A percentile compares a stretch with the other conserved stretches of the same genome.
Evolutionary conservation across 2,329 filamentous ascomycete genomes (phyloP).

Genomic region (Dothideomycetidae sp.): DNA sequence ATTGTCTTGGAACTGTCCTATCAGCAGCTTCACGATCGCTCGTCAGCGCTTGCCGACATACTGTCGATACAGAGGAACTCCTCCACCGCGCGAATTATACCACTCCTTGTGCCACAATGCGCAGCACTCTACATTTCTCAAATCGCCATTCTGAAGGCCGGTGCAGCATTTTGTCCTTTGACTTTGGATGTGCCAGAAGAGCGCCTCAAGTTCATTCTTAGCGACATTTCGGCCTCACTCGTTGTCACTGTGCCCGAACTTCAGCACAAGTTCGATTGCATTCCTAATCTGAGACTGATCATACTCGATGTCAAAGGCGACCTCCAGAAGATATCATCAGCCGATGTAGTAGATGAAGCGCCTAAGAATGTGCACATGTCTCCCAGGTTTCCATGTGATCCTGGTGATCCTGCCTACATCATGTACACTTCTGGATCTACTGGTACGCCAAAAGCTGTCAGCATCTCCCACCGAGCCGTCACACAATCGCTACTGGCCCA

Average conservation of each 20-base stretch:
- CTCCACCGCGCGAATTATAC: constrained; percentile 41
- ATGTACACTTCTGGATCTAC: constrained; percentile 92
- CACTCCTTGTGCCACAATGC: constrained; percentile 64
- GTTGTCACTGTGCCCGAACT: constrained; percentile 49
- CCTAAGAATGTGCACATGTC: not conserved
- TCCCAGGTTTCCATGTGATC: not conserved
- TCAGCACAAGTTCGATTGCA: constrained; percentile 24
- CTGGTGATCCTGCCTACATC: constrained; percentile 56
- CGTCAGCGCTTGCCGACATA: constrained; percentile 41
- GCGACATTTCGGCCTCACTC: constrained; percentile 58
- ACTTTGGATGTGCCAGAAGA: constrained; percentile 65
- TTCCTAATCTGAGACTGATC: constrained; percentile 27
- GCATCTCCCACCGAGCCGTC: constrained; percentile 63
- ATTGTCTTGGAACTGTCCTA: constrained; percentile 43
- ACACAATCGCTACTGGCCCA: constrained; percentile 76
- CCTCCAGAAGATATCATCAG: not conserved
- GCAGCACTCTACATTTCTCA: constrained; percentile 64
- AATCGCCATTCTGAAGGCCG: constrained; percentile 64
- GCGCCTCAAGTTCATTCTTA: constrained; percentile 62
- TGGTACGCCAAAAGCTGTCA: constrained; percentile 76
- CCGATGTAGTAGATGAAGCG: not conserved
- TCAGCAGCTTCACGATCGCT: constrained; percentile 43
- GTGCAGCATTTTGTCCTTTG: constrained; percentile 74
- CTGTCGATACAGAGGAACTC: constrained; percentile 25
- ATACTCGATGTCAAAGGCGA: constrained; percentile 24